These are phyloP conservation scores for Barbarea vulgaris DNA, from an alignment of 345 rosid genomes.

Conservation along the genomic window DNA sequence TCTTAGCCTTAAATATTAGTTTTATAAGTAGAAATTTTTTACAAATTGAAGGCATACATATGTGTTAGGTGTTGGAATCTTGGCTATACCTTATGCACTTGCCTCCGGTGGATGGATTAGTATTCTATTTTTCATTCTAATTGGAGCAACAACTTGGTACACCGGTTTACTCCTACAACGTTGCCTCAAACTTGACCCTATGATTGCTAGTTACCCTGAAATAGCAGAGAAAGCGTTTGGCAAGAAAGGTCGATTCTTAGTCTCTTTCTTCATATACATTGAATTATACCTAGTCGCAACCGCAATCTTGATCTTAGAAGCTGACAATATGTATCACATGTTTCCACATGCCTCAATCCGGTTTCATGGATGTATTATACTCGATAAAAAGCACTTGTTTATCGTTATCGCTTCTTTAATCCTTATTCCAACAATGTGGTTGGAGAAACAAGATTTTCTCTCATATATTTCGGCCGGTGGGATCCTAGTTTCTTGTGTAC, in stretches of 20 bases:
- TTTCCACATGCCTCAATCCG: neutral
- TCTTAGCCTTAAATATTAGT: neutral
- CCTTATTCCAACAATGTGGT: neutral
- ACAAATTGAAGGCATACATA: neutral
- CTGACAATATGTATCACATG: slow-evolving; percentile 18
- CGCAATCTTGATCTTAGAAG: slow-evolving; percentile 11
- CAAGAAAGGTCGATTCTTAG: neutral
- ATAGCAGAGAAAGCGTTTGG: neutral
- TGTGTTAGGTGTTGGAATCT: slow-evolving; percentile 22
- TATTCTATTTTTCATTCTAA: neutral
- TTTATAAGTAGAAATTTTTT: neutral
- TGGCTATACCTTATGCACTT: slow-evolving; percentile 21
- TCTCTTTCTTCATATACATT: neutral
- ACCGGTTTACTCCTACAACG: slow-evolving; percentile 14
- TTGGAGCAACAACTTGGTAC: slow-evolving; percentile 5
- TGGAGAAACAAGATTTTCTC: slow-evolving; percentile 6
- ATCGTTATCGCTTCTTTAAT: neutral
- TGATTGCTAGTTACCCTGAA: neutral
- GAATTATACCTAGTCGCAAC: neutral
- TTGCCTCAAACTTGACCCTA: slow-evolving; percentile 17
- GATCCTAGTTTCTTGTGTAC: neutral
- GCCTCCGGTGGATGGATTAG: slow-evolving; percentile 9
- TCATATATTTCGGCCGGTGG: slow-evolving; percentile 1
- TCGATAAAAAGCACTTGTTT: neutral
- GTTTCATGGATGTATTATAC: neutral